phyloP scores from a whole-genome alignment of 768 basidiomycete species.

The Trametes punicea region DNA sequence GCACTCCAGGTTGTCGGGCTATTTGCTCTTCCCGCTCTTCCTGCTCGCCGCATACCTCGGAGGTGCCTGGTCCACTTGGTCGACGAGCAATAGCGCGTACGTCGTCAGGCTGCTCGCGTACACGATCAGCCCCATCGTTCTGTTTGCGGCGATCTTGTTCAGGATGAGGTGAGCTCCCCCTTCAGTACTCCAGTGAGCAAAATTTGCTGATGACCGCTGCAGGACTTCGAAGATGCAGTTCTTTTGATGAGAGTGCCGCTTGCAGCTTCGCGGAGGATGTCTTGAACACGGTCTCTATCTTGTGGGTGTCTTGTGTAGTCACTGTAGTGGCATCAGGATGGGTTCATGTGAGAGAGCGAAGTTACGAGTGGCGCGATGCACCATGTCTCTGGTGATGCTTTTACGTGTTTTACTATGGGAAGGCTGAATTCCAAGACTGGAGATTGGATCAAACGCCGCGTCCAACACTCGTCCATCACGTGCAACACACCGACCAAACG shows the following conservation, averaged over 20 bases:
- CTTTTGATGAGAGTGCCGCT: conserved; percentile 28
- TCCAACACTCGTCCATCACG: neutral
- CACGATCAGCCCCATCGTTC: conserved; percentile 49
- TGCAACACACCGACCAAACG: neutral
- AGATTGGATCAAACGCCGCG: neutral
- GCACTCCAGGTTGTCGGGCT: conserved; percentile 61
- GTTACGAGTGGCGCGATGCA: too few species aligned
- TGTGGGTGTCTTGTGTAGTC: neutral
- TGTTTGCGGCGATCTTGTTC: conserved; percentile 42
- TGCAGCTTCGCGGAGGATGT: neutral
- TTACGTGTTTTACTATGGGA: too few species aligned
- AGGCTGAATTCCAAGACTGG: neutral
- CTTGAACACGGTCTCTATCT: neutral
- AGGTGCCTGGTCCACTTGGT: conserved; percentile 69
- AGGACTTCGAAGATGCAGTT: conserved; percentile 69
- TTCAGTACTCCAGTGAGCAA: neutral
- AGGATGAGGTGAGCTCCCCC: conserved; percentile 42
- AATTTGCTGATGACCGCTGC: neutral
- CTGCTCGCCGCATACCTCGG: conserved; percentile 66
- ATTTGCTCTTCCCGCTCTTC: conserved; percentile 58
- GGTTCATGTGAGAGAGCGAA: too few species aligned
- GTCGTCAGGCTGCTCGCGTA: conserved; percentile 49
- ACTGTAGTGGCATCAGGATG: too few species aligned
- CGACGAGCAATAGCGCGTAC: conserved; percentile 33
- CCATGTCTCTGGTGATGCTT: too few species aligned